Evolutionary conservation across 2,329 filamentous ascomycete genomes (phyloP).

Genomic region (Grosmannia serpens): DNA sequence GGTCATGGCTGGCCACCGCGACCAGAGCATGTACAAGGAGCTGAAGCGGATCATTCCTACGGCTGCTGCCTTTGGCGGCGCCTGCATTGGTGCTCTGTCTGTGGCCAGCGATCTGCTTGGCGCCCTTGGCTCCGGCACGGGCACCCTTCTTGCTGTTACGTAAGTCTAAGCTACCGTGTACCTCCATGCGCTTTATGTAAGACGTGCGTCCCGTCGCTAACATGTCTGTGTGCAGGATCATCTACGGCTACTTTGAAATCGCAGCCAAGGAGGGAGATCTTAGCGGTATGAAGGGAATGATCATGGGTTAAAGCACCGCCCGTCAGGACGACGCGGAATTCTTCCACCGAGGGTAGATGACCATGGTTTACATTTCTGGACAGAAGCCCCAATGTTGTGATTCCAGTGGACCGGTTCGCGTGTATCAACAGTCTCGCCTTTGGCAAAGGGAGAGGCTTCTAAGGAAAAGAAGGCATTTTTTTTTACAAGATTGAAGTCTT

Average conservation of each 20-base stretch:
- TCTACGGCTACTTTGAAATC: constrained; percentile 99
- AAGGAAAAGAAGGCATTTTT: neutral
- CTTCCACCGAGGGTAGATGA: neutral
- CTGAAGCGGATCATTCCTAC: constrained; percentile 98
- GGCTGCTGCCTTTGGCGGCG: constrained; percentile 94
- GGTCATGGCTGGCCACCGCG: constrained; percentile 98
- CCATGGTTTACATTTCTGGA: neutral
- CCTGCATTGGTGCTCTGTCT: constrained; percentile 95
- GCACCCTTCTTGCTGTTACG: constrained; percentile 97
- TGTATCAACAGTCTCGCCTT: neutral
- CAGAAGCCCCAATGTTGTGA: neutral
- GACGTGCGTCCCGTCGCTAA: neutral
- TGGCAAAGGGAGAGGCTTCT: neutral
- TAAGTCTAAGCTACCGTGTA: constrained; percentile 42
- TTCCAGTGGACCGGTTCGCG: neutral
- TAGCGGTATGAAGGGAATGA: constrained; percentile 64
- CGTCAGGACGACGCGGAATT: neutral
- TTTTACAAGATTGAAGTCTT: neutral
- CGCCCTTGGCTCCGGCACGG: constrained; percentile 89
- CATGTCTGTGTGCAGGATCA: constrained; percentile 52
- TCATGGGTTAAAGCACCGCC: constrained; percentile 46
- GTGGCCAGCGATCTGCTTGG: constrained; percentile 93
- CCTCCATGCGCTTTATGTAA: neutral
- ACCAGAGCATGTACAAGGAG: constrained; percentile 99
- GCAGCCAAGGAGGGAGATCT: constrained; percentile 97